Conservation (phyloP, 352 stramenopile species). For the Globisporangium iwayamae region DNA sequence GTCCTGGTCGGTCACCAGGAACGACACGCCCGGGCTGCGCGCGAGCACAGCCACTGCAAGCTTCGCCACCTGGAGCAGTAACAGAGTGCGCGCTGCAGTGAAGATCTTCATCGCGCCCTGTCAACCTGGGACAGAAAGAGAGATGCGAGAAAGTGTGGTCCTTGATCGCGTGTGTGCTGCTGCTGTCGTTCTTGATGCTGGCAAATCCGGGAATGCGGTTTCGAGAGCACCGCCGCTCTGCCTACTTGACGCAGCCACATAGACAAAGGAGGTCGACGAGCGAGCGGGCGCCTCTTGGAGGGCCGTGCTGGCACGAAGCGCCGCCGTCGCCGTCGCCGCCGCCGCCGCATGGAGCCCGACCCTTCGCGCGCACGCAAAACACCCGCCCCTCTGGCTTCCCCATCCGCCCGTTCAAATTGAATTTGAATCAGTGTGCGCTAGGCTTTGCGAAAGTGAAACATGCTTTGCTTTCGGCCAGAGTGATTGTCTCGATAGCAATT, state of each 20-base stretch:
- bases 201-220: slow-evolving; percentile 7
- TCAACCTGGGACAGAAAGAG: neutral
- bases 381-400: neutral
- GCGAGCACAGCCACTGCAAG: slow-evolving; percentile 12
- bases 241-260: neutral
- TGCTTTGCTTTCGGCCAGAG: neutral
- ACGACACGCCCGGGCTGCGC: slow-evolving; percentile 16
- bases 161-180: neutral
- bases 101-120: slow-evolving; percentile 15
- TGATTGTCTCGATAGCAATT: neutral
- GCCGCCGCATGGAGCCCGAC: neutral
- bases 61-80: slow-evolving; percentile 11
- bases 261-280: neutral
- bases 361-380: slow-evolving; percentile 2
- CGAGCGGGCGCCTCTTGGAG: neutral
- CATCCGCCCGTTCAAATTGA: neutral
- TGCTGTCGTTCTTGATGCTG: neutral
- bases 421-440: neutral
- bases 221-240: neutral
- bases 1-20: slow-evolving; percentile 15
- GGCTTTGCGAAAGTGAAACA: too few relatives aligned
- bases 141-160: neutral
- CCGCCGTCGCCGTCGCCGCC: neutral
- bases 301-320: neutral
- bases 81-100: slow-evolving; percentile 6